phyloP scores from a whole-genome alignment of 176 grass and related monocot species.

The Dendrocalamus sinicus region DNA sequence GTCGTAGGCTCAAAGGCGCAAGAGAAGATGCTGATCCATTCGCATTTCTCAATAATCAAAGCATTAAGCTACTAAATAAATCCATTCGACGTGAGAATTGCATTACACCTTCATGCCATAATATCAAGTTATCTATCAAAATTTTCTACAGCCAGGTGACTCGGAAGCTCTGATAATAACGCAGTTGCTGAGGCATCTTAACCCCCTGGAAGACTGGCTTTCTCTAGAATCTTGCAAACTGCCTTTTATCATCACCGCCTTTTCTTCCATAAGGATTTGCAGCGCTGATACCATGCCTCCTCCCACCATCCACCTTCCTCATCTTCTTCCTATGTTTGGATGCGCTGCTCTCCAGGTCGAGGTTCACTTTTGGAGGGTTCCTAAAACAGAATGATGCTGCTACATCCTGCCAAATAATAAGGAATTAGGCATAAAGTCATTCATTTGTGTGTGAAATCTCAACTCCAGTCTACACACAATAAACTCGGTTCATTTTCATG shows the following conservation, averaged over 20 bases:
- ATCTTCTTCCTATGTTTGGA: constrained; percentile 80
- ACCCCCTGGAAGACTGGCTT: not conserved
- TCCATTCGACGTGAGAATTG: not conserved
- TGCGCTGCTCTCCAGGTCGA: constrained; percentile 82
- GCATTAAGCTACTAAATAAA: not conserved
- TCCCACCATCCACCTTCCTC: constrained; percentile 67
- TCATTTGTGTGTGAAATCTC: not conserved
- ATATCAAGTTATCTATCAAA: constrained; percentile 39
- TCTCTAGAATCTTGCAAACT: constrained; percentile 65
- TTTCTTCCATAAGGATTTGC: constrained; percentile 78
- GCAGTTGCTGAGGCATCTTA: not conserved
- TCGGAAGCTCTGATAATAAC: constrained; percentile 2
- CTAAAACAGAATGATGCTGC: constrained; percentile 84
- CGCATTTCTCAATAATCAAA: not conserved
- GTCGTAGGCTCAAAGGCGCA: not conserved
- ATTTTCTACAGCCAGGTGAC: constrained; percentile 32
- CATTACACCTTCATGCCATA: not conserved
- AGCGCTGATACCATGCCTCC: constrained; percentile 64
- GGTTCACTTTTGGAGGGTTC: constrained; percentile 80
- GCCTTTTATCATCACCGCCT: constrained; percentile 47
- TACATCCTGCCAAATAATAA: constrained; percentile 60
- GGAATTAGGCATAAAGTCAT: constrained; percentile 1
- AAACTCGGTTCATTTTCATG: constrained; percentile 4
- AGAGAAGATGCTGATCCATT: not conserved
- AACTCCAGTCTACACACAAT: not conserved